Evolutionary conservation across 768 basidiomycete genomes (phyloP).

Genomic region (Coprinopsis strossmayeri): DNA sequence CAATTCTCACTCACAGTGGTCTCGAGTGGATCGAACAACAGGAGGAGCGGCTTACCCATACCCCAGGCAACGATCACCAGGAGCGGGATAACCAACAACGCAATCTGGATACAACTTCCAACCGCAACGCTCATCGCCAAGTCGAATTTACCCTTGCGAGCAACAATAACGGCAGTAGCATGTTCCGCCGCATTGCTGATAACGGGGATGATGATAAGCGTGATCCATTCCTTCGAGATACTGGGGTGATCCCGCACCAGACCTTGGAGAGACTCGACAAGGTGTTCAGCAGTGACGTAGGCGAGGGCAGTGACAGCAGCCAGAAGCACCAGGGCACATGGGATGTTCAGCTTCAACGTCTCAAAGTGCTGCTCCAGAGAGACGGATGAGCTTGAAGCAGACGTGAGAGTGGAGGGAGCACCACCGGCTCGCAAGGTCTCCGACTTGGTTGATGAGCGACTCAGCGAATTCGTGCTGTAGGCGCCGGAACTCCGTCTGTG

Average conservation of each 20-base stretch:
- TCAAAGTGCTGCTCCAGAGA: slow-evolving; percentile 12
- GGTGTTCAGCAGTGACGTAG: slow-evolving; percentile 35
- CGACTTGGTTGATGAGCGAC: slow-evolving; percentile 18
- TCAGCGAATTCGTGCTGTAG: slow-evolving; percentile 10
- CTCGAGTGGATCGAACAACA: slow-evolving; percentile 34
- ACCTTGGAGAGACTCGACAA: slow-evolving; percentile 35
- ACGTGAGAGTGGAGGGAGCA: slow-evolving; percentile 10
- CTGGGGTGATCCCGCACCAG: slow-evolving; percentile 29
- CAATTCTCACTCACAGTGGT: slow-evolving; percentile 30
- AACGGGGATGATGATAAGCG: slow-evolving; percentile 37
- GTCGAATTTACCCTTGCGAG: slow-evolving; percentile 36
- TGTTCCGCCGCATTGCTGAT: slow-evolving; percentile 38
- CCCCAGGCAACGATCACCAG: slow-evolving; percentile 34
- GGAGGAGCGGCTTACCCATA: slow-evolving; percentile 31
- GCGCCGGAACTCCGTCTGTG: slow-evolving; percentile 17
- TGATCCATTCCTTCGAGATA: slow-evolving; percentile 39
- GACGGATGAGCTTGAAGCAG: slow-evolving; percentile 10
- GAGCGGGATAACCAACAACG: slow-evolving; percentile 35
- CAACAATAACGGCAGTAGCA: slow-evolving; percentile 36
- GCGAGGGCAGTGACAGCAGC: slow-evolving; percentile 28
- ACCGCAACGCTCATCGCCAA: slow-evolving; percentile 37
- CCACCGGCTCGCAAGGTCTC: slow-evolving; percentile 12
- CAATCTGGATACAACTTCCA: slow-evolving; percentile 38
- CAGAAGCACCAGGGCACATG: slow-evolving; percentile 25
- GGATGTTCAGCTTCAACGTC: slow-evolving; percentile 26